A percentile compares a stretch with the other conserved stretches of the same genome.
Evolutionary conservation across 768 basidiomycete genomes (phyloP).

Genomic region (Clavaria fumosa): DNA sequence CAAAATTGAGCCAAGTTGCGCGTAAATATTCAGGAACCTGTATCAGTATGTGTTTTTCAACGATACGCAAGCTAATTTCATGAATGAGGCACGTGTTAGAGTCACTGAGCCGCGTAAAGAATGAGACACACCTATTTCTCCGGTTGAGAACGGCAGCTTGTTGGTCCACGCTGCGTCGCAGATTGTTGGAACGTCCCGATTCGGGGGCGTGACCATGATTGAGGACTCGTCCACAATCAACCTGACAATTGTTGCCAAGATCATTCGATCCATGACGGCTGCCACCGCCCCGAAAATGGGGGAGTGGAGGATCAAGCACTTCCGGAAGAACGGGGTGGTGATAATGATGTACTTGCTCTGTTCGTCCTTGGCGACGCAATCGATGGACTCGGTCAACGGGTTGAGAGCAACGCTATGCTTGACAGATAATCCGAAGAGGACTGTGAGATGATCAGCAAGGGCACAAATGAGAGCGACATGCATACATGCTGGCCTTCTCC

Average conservation of each 20-base stretch:
- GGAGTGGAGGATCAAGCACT: too few relatives aligned
- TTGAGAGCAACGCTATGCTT: constrained; percentile 81
- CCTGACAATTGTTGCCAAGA: too few relatives aligned
- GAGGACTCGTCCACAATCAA: constrained; percentile 39
- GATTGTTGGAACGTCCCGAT: constrained; percentile 65
- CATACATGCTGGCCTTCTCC: constrained; percentile 35
- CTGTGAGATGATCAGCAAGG: constrained; percentile 20
- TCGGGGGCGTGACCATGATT: constrained; percentile 38
- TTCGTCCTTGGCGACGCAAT: constrained; percentile 27
- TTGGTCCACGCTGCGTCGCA: constrained; percentile 61
- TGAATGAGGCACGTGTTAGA: constrained; percentile 21
- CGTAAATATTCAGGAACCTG: constrained; percentile 65
- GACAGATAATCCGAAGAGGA: constrained; percentile 68
- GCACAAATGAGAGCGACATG: constrained; percentile 5
- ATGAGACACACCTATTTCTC: constrained; percentile 44
- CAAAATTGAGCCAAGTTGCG: constrained; percentile 59
- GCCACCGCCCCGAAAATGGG: too few relatives aligned
- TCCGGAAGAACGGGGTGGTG: too few relatives aligned
- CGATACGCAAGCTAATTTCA: constrained; percentile 54
- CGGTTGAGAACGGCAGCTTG: constrained; percentile 42
- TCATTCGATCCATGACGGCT: too few relatives aligned
- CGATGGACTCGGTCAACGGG: constrained; percentile 51
- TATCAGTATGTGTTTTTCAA: constrained; percentile 20
- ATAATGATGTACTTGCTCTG: constrained; percentile 34
- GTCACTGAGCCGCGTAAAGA: background rate